Percentiles rank a stretch among this genome's conserved stretches.
phyloP scores from a whole-genome alignment of 1,139 yeast species.

The Blastobotrys persicus region DNA sequence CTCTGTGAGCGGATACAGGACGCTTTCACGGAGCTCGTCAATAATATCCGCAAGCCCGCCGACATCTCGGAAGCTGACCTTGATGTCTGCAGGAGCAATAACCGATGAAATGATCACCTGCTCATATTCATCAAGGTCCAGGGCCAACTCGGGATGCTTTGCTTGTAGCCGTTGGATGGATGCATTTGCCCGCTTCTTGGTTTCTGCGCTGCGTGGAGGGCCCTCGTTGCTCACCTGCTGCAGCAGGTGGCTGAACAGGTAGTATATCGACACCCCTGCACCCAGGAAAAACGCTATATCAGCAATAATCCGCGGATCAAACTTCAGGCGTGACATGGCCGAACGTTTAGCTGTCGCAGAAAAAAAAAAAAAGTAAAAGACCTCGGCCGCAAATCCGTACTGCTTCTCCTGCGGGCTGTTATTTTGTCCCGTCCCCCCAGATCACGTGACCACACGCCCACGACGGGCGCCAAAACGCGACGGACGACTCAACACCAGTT shows the following conservation, averaged over 20 bases:
- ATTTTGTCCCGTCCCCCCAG: background rate
- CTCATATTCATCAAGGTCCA: conserved; percentile 73
- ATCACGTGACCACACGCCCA: too few relatives aligned
- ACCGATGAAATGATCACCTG: conserved; percentile 71
- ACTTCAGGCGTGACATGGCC: conserved; percentile 22
- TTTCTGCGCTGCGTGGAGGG: conserved; percentile 42
- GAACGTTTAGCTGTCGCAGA: background rate
- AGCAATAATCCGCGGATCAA: conserved; percentile 41
- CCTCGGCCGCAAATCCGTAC: background rate
- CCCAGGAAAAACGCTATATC: conserved; percentile 76
- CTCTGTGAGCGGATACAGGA: conserved; percentile 80
- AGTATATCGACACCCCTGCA: conserved; percentile 79
- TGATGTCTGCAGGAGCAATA: conserved; percentile 79
- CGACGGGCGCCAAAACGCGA: too few relatives aligned
- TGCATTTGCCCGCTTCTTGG: conserved; percentile 63
- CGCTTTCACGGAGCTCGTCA: conserved; percentile 83
- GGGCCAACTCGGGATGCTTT: conserved; percentile 57
- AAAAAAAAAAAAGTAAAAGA: too few relatives aligned
- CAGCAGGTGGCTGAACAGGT: conserved; percentile 55
- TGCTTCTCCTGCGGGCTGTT: too few relatives aligned
- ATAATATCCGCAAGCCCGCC: conserved; percentile 85
- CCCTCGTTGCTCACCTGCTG: conserved; percentile 28
- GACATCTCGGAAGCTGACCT: conserved; percentile 70
- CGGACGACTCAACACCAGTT: too few relatives aligned
- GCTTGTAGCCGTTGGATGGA: conserved; percentile 59